Evolutionary conservation across 441 rosid genomes (phyloP), one percentile per base, ranked within the genome.

Genomic region (Gossypium davidsonii): DNA sequence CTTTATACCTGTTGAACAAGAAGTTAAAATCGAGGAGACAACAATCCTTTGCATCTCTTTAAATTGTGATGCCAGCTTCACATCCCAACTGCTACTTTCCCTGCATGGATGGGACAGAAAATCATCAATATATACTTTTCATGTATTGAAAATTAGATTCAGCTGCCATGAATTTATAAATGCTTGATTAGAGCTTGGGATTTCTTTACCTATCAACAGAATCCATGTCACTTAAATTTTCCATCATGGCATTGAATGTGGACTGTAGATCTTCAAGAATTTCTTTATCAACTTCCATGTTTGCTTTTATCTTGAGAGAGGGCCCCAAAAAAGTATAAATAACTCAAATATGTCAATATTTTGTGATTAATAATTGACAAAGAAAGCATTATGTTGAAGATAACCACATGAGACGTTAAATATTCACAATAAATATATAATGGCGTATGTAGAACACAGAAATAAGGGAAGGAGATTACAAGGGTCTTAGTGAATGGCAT

Each of bases 211-310:
- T 74, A 48, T 83, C 78, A 2, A 74, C 78, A 14, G 67, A 23
- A 74, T 90, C 88, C 0, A 64, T 15, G 6, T 86, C 86, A 26
- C 90, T 85, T n/a, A 90, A 87, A 79, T 80, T 89, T 69, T 86
- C 88, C 86, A 86, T 67, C 96, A 88, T 88, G 83, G 73, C 81
- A 48, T 78, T 80, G 74, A 91, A 94, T 31, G 87, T 89, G 17
- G 86, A 80, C 67, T 21, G 77, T 52, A 94, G 84, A 70, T 78
- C 88, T 81, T 86, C 84, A 1, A 94, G 90, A 71, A 90, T 83
- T 79, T 89, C 89, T 4, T 81, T 78, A 73, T 94, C 98, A 60
- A 71, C 75, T 77, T 85, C 88, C 83, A 94, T 67, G 80, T 83
- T 81, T 15, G 81, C 62, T 82, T 56, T 83, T 51, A 79, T 77